phyloP scores from a whole-genome alignment of 805 yeast genomes.

The Danielia reshetovae region DNA sequence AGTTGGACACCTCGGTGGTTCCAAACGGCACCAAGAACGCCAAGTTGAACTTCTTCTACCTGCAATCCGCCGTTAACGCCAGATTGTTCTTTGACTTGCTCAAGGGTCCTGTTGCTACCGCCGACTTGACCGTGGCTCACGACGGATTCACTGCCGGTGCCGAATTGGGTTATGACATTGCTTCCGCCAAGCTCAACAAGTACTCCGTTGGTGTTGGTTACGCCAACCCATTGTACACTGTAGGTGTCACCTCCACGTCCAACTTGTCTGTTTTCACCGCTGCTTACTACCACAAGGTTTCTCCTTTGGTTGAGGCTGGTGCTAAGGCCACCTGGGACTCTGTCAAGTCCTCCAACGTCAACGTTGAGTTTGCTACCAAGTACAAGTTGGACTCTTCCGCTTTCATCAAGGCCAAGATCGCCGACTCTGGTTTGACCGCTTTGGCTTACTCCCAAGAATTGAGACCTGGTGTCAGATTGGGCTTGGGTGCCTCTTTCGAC shows the following conservation, averaged over 20 bases:
- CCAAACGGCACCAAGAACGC: constrained; percentile 86
- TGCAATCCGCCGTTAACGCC: constrained; percentile 89
- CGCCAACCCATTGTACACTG: constrained; percentile 81
- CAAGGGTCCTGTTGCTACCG: constrained; percentile 93
- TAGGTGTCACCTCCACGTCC: constrained; percentile 79
- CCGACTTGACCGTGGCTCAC: constrained; percentile 92
- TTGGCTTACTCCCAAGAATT: constrained; percentile 90
- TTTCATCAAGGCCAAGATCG: constrained; percentile 93
- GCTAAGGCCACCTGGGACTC: constrained; percentile 97
- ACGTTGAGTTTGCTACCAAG: constrained; percentile 94
- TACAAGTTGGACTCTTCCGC: constrained; percentile 84
- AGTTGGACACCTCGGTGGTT: constrained; percentile 78
- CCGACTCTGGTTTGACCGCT: constrained; percentile 93
- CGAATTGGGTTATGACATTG: constrained; percentile 93
- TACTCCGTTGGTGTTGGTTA: constrained; percentile 93
- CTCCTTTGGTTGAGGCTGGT: constrained; percentile 91
- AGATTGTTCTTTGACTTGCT: constrained; percentile 92
- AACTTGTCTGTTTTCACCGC: constrained; percentile 89
- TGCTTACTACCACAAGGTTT: constrained; percentile 94
- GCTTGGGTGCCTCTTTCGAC: constrained; percentile 95
- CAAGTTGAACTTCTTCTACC: constrained; percentile 84
- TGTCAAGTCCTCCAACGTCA: constrained; percentile 74
- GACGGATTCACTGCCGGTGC: constrained; percentile 97
- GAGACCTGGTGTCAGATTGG: constrained; percentile 94
- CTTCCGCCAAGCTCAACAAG: constrained; percentile 87